phyloP scores from a whole-genome alignment of 2,329 filamentous ascomycete species.

The Beauveria bassiana region DNA sequence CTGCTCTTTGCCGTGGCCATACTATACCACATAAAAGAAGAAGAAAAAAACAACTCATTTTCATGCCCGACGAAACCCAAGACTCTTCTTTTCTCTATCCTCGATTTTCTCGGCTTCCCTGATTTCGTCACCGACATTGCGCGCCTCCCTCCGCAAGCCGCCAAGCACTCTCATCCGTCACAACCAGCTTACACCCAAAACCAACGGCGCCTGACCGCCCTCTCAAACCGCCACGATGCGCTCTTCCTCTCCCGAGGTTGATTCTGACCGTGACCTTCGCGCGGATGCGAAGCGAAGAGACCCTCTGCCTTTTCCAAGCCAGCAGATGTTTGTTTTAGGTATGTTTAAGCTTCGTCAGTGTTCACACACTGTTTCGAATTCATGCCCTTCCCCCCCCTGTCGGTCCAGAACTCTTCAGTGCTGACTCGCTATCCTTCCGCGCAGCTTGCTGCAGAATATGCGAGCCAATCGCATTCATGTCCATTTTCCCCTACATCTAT shows the following conservation, averaged over 20 bases:
- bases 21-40: background rate
- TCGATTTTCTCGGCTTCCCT: background rate
- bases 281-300: constrained; percentile 16
- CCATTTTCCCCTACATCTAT: constrained; percentile 97
- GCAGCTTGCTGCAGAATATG: constrained; percentile 88
- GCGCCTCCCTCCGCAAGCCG: background rate
- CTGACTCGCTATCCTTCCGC: constrained; percentile 13
- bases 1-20: background rate
- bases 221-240: constrained; percentile 21
- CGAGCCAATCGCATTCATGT: constrained; percentile 99
- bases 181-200: constrained; percentile 5
- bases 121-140: background rate
- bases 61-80: background rate
- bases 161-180: background rate
- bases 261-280: constrained; percentile 15
- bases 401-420: background rate
- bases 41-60: background rate
- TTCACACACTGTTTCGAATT: background rate
- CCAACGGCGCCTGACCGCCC: constrained; percentile 3
- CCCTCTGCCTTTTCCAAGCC: constrained; percentile 29
- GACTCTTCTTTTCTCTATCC: background rate
- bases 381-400: background rate
- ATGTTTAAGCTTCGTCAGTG: constrained; percentile 18
- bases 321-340: constrained; percentile 48
- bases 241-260: constrained; percentile 18